Conservation (phyloP, 2,329 filamentous ascomycete species). For the Pestalotiopsis sp. region DNA sequence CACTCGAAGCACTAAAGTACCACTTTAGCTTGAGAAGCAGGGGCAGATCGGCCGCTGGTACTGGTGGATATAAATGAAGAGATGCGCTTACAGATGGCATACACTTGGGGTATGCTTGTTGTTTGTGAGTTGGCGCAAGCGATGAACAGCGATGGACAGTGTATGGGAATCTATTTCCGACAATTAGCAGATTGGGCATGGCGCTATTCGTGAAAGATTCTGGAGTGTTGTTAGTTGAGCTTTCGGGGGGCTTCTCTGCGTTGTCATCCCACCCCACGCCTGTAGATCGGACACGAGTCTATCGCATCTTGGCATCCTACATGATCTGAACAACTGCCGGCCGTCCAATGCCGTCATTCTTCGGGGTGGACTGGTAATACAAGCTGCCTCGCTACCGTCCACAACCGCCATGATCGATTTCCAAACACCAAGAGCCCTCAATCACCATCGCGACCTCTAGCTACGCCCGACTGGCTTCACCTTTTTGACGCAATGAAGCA, state of each 20-base stretch:
- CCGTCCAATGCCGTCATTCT: too few relatives aligned
- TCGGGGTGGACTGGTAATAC: too few relatives aligned
- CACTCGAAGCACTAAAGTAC: slow-evolving; percentile 1
- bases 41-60: background rate
- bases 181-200: background rate
- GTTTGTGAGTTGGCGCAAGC: background rate
- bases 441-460: too few relatives aligned
- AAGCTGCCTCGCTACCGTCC: too few relatives aligned
- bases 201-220: background rate
- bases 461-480: too few relatives aligned
- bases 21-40: background rate
- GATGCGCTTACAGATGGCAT: background rate
- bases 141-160: background rate
- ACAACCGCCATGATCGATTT: too few relatives aligned
- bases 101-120: background rate
- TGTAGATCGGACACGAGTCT: background rate
- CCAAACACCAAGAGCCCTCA: too few relatives aligned
- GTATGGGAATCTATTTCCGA: background rate
- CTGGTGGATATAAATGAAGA: background rate
- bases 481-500: too few relatives aligned
- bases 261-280: too few relatives aligned
- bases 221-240: too few relatives aligned
- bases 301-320: background rate
- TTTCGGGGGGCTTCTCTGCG: too few relatives aligned
- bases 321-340: background rate